Evolutionary conservation across 2,329 filamentous ascomycete genomes (phyloP).

Genomic region (Pyricularia sp.): DNA sequence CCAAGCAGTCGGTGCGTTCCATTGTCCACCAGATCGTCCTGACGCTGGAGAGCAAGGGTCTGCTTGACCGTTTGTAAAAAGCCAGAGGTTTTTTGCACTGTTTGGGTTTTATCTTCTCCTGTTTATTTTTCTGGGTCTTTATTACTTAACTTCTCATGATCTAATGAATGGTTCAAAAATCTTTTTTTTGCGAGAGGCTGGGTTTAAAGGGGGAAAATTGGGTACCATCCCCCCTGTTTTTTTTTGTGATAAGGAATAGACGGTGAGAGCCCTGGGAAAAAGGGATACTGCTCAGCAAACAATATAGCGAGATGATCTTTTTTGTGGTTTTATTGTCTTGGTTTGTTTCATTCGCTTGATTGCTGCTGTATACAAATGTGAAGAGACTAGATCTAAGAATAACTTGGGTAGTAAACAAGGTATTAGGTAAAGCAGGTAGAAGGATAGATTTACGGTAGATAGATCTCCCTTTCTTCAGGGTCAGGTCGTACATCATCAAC

Average conservation of each 20-base stretch:
- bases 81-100: background rate
- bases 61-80: slow-evolving; percentile 61
- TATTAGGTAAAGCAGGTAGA: background rate
- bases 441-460: background rate
- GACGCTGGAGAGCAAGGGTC: slow-evolving; percentile 78
- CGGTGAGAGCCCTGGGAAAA: background rate
- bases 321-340: background rate
- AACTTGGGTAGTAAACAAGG: too few species aligned
- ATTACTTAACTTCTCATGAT: background rate
- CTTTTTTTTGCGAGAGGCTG: background rate
- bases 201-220: background rate
- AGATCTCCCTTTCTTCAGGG: background rate
- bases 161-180: slow-evolving; percentile 1
- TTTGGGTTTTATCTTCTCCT: background rate
- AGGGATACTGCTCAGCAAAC: background rate
- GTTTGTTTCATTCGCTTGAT: background rate
- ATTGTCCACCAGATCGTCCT: slow-evolving; percentile 96
- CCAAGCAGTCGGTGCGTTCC: slow-evolving; percentile 80
- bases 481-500: background rate
- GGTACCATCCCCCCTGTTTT: background rate
- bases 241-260: background rate
- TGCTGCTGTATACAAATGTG: background rate
- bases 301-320: background rate
- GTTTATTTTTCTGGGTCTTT: background rate
- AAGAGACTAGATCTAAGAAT: background rate